A percentile compares a stretch with the other conserved stretches of the same genome.
These are phyloP conservation scores for Fusarium brevicatenulatum DNA, from an alignment of 2,329 filamentous ascomycete genomes.

Conservation along the genomic window DNA sequence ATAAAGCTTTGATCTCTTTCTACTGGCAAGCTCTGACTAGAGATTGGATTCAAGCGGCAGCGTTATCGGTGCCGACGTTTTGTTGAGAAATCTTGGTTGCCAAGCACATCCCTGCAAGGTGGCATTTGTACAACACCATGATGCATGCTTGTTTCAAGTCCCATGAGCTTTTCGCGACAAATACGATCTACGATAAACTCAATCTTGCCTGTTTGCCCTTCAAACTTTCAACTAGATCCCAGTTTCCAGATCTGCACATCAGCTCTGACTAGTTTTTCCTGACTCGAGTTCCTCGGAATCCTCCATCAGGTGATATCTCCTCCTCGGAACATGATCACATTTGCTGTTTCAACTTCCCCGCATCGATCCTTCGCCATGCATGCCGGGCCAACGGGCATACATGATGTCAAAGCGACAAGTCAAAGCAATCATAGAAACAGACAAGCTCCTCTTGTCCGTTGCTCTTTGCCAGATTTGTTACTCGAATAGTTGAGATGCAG, in stretches of 20 bases:
- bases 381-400: conserved; percentile 14
- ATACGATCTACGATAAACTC: not conserved
- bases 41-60: not conserved
- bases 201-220: rapidly evolving
- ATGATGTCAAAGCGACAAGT: not conserved
- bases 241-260: rapidly evolving
- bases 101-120: not conserved
- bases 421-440: not conserved
- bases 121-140: not conserved
- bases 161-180: not conserved
- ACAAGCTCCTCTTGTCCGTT: not conserved
- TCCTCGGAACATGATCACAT: not conserved
- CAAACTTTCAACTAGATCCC: rapidly evolving
- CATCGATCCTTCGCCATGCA: not conserved
- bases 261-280: not conserved
- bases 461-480: not conserved
- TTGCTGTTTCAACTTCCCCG: conserved; percentile 1
- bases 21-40: not conserved
- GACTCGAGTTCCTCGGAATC: not conserved
- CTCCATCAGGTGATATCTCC: not conserved
- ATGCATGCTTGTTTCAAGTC: not conserved
- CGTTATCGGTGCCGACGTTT: not conserved
- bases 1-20: not conserved
- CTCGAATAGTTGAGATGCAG: not conserved
- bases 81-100: not conserved